Conservation (phyloP, 208 protist genomes). For the Strigomonas culicis region DNA sequence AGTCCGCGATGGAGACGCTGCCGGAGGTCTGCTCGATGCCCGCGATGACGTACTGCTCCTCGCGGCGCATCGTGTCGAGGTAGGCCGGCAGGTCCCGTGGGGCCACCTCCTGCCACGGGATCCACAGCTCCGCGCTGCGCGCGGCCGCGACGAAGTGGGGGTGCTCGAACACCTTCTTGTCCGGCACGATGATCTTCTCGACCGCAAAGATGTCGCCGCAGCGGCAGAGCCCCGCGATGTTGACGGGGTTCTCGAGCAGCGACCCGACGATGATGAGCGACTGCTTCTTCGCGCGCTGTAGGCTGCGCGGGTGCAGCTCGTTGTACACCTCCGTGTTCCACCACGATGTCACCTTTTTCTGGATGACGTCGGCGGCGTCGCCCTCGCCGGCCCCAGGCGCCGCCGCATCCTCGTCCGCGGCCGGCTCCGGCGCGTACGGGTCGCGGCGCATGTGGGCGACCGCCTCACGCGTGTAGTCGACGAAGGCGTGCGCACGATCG, state of each 20-base stretch:
- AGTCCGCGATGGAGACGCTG: constrained; percentile 72
- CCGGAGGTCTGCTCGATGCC: constrained; percentile 89
- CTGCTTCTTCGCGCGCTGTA: constrained; percentile 45
- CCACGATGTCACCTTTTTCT: constrained; percentile 88
- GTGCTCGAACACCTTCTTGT: constrained; percentile 77
- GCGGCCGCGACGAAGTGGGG: constrained; percentile 86
- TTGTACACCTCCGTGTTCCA: constrained; percentile 86
- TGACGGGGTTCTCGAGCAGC: constrained; percentile 85
- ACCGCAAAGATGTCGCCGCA: constrained; percentile 88
- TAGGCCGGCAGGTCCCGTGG: constrained; percentile 52
- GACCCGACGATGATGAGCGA: constrained; percentile 80
- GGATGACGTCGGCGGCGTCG: constrained; percentile 53
- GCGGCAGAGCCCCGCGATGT: constrained; percentile 86
- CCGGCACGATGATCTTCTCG: constrained; percentile 71
- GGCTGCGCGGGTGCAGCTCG: constrained; percentile 81
- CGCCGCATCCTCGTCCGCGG: neutral
- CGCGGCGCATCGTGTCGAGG: constrained; percentile 40
- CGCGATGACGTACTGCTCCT: constrained; percentile 79
- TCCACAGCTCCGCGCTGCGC: constrained; percentile 88
- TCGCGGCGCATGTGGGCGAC: constrained; percentile 50
- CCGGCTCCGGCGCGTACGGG: constrained; percentile 18
- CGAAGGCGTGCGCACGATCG: constrained; percentile 44
- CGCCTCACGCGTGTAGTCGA: constrained; percentile 77
- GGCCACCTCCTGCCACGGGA: constrained; percentile 74
- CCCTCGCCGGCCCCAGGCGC: constrained; percentile 11